Evolutionary conservation across 768 basidiomycete species (phyloP).

Genomic region (Hygrocybe punicea): DNA sequence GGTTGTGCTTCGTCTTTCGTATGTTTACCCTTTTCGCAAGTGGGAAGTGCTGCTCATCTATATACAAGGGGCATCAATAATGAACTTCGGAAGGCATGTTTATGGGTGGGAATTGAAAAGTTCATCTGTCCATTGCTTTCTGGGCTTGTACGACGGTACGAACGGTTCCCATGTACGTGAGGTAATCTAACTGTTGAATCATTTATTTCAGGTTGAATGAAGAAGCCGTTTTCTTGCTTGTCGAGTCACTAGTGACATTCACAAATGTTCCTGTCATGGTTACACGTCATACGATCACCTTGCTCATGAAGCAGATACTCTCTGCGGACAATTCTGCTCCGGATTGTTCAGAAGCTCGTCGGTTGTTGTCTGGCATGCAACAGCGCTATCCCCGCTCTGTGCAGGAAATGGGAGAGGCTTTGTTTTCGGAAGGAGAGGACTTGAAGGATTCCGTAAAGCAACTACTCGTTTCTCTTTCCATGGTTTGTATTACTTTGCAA

Average conservation of each 20-base stretch:
- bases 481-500: conserved; percentile 36
- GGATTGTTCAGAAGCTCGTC: conserved; percentile 26
- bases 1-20: conserved; percentile 48
- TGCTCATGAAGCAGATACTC: conserved; percentile 28
- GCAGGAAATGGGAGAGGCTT: conserved; percentile 37
- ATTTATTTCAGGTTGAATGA: conserved; percentile 32
- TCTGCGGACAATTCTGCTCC: conserved; percentile 22
- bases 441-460: conserved; percentile 48
- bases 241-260: conserved; percentile 40
- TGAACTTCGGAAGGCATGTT: conserved; percentile 13
- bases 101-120: conserved; percentile 23
- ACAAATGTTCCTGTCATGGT: conserved; percentile 33
- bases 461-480: conserved; percentile 55
- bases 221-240: conserved; percentile 24
- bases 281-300: conserved; percentile 28
- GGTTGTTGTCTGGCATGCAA: conserved; percentile 54
- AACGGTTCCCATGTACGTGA: neutral
- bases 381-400: conserved; percentile 62
- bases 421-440: conserved; percentile 35
- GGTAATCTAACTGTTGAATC: neutral
- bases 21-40: conserved; percentile 22
- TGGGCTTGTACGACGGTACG: conserved; percentile 11
- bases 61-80: conserved; percentile 14
- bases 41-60: neutral
- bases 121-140: conserved; percentile 27